A percentile compares a stretch with the other conserved stretches of the same genome.
Conservation (phyloP, 2,329 filamentous ascomycete genomes). For the Cytospora piceae region DNA sequence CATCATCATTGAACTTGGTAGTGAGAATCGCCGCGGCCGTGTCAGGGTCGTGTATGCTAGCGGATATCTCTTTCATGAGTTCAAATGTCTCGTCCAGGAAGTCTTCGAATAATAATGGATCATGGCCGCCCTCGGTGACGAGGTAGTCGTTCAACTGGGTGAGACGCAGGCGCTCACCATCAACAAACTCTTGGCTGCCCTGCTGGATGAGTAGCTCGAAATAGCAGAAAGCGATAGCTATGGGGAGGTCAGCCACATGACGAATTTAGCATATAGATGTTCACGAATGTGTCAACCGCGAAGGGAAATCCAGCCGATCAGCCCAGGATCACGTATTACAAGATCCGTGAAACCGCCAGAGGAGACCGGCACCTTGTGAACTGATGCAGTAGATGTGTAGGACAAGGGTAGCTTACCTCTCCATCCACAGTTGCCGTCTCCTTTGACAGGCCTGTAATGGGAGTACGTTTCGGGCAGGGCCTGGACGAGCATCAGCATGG, state of each 20-base stretch:
- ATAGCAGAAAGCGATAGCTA: slow-evolving; percentile 91
- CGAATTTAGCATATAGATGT: background rate
- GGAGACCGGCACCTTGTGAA: background rate
- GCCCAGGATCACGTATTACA: background rate
- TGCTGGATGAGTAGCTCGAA: slow-evolving; percentile 81
- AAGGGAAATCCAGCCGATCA: background rate
- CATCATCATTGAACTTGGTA: slow-evolving; percentile 73
- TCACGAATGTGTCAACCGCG: background rate
- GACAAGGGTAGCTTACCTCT: slow-evolving; percentile 69
- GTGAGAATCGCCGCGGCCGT: slow-evolving; percentile 59
- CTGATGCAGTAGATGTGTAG: background rate
- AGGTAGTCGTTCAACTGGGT: slow-evolving; percentile 72
- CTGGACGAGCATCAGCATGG: slow-evolving; percentile 48
- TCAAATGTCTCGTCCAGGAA: slow-evolving; percentile 77
- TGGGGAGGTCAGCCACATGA: slow-evolving; percentile 23
- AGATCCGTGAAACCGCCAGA: background rate
- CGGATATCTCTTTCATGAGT: slow-evolving; percentile 66
- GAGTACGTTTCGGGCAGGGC: slow-evolving; percentile 82
- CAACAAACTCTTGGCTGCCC: slow-evolving; percentile 66
- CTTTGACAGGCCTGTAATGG: slow-evolving; percentile 83
- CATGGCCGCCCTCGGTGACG: slow-evolving; percentile 71
- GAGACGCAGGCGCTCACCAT: slow-evolving; percentile 73
- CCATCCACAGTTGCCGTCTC: slow-evolving; percentile 97
- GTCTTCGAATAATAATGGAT: slow-evolving; percentile 75
- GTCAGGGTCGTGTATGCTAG: slow-evolving; percentile 62